Base-by-base conservation (phyloP, 2,329 filamentous ascomycete species). In the Colletotrichum truncatum region DNA sequence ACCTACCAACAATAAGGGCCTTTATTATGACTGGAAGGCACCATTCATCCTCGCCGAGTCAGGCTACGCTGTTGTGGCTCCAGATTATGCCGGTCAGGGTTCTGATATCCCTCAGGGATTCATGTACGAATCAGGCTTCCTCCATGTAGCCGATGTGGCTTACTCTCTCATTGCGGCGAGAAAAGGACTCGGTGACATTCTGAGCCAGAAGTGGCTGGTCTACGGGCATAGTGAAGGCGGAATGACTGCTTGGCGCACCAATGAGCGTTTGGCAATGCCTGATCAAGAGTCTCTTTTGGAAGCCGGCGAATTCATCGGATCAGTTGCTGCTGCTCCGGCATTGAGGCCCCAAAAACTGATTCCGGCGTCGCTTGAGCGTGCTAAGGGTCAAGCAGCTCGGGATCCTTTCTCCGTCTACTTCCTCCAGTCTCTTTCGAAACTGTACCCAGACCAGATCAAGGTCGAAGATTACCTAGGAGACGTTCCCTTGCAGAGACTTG, bases 231-330 rank as follows among this genome's bases (percentile, higher is more conserved):
- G 70, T 49, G 70, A 73, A 26, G 71, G 71, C 1, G 71, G 71
- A 12, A 68, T 72, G 70, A 71, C 71, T 1, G 70, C 59, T 1
- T 73, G 71, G 71, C 64, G 71, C 8, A 72, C 71, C n/a, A 68
- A 66, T 12, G 70, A 73, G 61, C 66, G 72, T 11, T 53, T 69
- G 18, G 71, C 70, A 14, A 58, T 51, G 49, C 18, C 67, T 23
- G 32, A 38, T 11, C 46, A 63, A 38, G 49, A 52, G 18, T 30
- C 49, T 21, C 49, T 52, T 12, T 36, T 52, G 53, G 41, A 58
- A 11, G 61, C 67, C 16, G 64, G 68, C 1, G 34, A 36, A 14
- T 57, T 69, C 49, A 6, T 69, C 8, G 68, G 67, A 23, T 56
- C 64, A 16, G 67, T 68, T 16, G 41, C 68, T 11, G 57, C 52